Evolutionary conservation across 1,284 basidiomycete genomes (phyloP), one percentile per base, ranked within the genome.

Genomic region (Athelia sp.): DNA sequence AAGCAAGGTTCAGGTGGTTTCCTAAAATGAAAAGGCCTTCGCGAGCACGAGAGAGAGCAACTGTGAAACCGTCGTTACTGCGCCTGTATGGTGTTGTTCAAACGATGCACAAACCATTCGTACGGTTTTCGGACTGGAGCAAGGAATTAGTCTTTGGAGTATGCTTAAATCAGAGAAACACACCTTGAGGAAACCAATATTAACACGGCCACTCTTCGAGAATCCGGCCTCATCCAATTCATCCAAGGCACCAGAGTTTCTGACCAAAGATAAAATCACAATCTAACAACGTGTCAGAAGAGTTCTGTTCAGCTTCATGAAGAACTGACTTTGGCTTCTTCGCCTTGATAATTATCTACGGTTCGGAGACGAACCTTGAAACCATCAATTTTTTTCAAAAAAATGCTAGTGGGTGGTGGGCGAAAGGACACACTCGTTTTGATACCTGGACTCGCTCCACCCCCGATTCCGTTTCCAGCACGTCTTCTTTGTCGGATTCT

Each of bases 271-370:
- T 3, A 90, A 62, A 22, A 89, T 85, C 32, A 87, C 71, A 50
- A 89, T 76, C 71, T 79, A 50, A 14, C 6, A 40, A n/a, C 14
- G 56, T 42, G 38, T 3, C 4, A 36, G n/a, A 15, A 18, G 35
- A 14, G 9, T 38, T 2, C 24, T 4, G n/a, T 43, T 13, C 3
- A 51, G 18, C n/a, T n/a, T 21, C 24, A 46, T 44, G 49, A 21
- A 49, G 18, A 11, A 26, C 60, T 24, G 50, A 74, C 71, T 58
- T 74, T 76, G 1, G 75, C 82, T 65, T 85, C 84, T 54, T 86
- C 79, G 9, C 85, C 87, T 61, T 90, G 87, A 58, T 80, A 90
- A 52, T 84, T 88, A 55, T 90, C 87, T 1, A 90, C 75, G 1
- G 86, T 89, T n/a, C 84, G 75, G 8, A 88, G 64, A 15, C 75